Conservation (phyloP, 371 early-diverging fungal species). For the Vairimorpha ceranae region DNA sequence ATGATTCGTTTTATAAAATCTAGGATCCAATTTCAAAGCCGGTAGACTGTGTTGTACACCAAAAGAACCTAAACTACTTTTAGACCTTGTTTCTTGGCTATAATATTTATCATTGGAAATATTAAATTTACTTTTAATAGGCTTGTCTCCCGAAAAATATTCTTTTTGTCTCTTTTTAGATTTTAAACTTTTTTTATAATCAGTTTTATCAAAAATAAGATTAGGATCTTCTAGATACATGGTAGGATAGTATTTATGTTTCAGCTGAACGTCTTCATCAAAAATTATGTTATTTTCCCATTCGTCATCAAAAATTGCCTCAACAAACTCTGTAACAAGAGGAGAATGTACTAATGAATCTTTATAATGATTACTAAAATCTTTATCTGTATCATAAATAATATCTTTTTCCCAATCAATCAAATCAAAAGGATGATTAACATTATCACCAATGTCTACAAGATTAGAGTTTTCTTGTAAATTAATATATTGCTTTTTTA, state of each 20-base stretch:
- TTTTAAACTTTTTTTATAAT: slow-evolving; percentile 51
- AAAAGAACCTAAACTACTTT: slow-evolving; percentile 73
- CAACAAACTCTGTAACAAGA: slow-evolving; percentile 47
- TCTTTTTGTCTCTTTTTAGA: slow-evolving; percentile 54
- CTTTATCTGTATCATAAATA: slow-evolving; percentile 21
- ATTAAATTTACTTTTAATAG: slow-evolving; percentile 73
- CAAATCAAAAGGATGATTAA: slow-evolving; percentile 55
- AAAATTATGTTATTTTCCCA: slow-evolving; percentile 62
- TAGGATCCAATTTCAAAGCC: slow-evolving; percentile 75
- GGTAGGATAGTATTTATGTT: slow-evolving; percentile 43
- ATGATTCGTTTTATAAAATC: slow-evolving; percentile 77
- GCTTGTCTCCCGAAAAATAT: slow-evolving; percentile 40
- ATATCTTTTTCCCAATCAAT: slow-evolving; percentile 61
- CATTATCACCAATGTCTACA: background rate
- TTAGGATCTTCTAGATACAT: slow-evolving; percentile 62
- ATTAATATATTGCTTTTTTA: slow-evolving; percentile 26
- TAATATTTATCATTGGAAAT: slow-evolving; percentile 87
- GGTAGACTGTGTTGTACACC: slow-evolving; percentile 80
- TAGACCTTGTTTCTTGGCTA: slow-evolving; percentile 67
- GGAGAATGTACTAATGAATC: background rate
- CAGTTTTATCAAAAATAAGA: slow-evolving; percentile 62
- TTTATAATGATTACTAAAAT: background rate
- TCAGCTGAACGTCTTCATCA: slow-evolving; percentile 47
- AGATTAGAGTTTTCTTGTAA: slow-evolving; percentile 9
- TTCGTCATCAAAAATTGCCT: slow-evolving; percentile 53